Evolutionary conservation across 495 filamentous ascomycete species (phyloP), one percentile per base, ranked within the genome.

Genomic region (Podospora pseudoanserina): DNA sequence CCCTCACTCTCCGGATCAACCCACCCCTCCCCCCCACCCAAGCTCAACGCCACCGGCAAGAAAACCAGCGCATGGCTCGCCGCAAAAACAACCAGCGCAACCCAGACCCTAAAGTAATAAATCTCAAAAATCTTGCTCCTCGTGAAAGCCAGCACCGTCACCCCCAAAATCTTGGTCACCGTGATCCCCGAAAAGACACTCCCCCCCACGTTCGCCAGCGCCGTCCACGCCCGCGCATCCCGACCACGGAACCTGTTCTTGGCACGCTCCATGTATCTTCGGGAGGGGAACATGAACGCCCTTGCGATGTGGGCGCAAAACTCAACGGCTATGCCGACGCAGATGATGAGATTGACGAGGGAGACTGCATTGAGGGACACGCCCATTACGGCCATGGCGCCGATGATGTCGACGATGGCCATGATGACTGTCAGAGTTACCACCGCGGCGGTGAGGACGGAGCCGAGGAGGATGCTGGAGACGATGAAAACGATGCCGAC

Each of bases 41-140:
- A 23, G 23, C 23, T 23, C 68, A 99, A 83, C 30, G 90, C 91
- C 6, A 97, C 96, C 0, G 95, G 95, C 68, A 99, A 80, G 78
- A 97, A 96, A 2, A 99, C 85, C 18, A 99, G 83, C 13, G 94
- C 92, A 77, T 99, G 95, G 0, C 86, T 82, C 23, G 92, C 92
- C n/a, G 92, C 96, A 68, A 96, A 92, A 23, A 93, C 70, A 53
- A 98, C 92, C 68, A 99, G 83, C 58, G 94, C 90, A 23, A 97
- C 76, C 95, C 95, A 99, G 49, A 99, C 90, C 7, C 95, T 84
- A 81, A 99, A 99, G 77, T 98, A 99, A 78, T 98, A 99, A 65
- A 98, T 91, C 83, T 98, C 96, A 75, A 99, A 99, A 76, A 99
- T 98, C 86, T 97, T 98, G 78, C 92, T 96, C 27, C 91, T 81